These are phyloP conservation scores for Postia placenta DNA, from an alignment of 768 basidiomycete genomes.

Conservation along the genomic window DNA sequence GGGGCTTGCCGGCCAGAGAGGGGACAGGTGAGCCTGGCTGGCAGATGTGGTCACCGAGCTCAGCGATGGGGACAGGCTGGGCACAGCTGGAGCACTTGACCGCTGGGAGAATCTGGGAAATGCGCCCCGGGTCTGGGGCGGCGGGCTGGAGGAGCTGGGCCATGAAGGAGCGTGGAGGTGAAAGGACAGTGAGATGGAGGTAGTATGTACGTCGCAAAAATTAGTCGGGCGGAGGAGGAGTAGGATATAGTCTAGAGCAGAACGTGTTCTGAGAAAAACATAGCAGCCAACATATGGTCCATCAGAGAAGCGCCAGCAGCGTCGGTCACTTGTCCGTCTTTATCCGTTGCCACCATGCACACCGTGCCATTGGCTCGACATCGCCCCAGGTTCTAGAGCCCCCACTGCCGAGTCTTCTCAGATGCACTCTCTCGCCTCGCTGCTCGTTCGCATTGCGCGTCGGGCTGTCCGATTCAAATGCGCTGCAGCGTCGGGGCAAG, in stretches of 20 bases:
- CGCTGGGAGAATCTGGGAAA: constrained; percentile 69
- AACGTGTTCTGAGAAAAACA: constrained; percentile 3
- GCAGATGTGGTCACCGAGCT: constrained; percentile 79
- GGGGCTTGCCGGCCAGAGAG: constrained; percentile 31
- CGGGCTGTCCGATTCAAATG: too few species aligned
- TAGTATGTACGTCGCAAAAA: neutral
- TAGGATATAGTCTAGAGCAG: constrained; percentile 1
- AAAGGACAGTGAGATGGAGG: constrained; percentile 1
- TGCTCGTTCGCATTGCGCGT: neutral
- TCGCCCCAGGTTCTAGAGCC: neutral
- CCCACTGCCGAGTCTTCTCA: neutral
- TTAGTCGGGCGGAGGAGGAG: constrained; percentile 2
- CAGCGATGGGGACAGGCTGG: constrained; percentile 60
- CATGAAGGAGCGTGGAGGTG: constrained; percentile 15
- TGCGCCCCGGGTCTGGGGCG: constrained; percentile 16
- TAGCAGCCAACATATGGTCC: constrained; percentile 5
- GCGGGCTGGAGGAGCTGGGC: constrained; percentile 20
- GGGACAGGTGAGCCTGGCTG: constrained; percentile 37
- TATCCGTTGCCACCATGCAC: neutral
- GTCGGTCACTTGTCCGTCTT: neutral
- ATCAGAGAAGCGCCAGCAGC: neutral
- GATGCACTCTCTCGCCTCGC: neutral
- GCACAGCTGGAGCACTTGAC: constrained; percentile 83
- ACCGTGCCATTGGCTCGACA: neutral
- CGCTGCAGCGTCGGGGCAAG: too few species aligned